Percentiles rank a stretch among this genome's conserved stretches.
Evolutionary conservation across 768 basidiomycete genomes (phyloP).

Genomic region (Mycena filopes): DNA sequence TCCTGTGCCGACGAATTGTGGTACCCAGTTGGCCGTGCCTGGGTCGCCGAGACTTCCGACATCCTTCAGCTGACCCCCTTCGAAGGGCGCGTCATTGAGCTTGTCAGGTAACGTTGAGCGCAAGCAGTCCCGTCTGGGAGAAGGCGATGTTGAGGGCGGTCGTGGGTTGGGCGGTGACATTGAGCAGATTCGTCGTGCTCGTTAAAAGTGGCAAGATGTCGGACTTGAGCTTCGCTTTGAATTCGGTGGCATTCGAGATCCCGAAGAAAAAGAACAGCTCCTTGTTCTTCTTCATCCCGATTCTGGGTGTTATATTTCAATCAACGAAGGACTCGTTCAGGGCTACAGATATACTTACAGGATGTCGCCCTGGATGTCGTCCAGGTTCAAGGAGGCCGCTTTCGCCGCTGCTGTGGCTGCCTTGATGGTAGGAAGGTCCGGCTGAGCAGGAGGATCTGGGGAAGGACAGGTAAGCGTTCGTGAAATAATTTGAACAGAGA

Average conservation of each 20-base stretch:
- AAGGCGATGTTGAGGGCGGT: constrained; percentile 40
- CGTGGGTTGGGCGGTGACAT: constrained; percentile 20
- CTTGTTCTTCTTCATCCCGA: constrained; percentile 38
- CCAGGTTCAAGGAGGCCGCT: constrained; percentile 27
- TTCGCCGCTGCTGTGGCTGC: constrained; percentile 22
- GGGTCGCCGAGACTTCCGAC: constrained; percentile 27
- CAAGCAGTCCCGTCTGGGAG: constrained; percentile 31
- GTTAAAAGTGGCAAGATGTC: constrained; percentile 31
- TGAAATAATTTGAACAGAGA: not conserved
- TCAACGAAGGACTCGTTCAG: not conserved
- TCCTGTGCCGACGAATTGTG: constrained; percentile 22
- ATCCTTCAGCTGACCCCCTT: constrained; percentile 23
- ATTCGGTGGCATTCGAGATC: constrained; percentile 31
- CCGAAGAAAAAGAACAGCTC: constrained; percentile 39
- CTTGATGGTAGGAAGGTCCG: constrained; percentile 16
- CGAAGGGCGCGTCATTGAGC: constrained; percentile 27
- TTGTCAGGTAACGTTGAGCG: constrained; percentile 28
- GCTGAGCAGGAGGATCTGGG: constrained; percentile 19
- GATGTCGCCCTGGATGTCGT: constrained; percentile 37
- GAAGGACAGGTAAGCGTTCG: not conserved
- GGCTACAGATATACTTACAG: constrained; percentile 17
- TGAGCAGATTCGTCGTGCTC: constrained; percentile 27
- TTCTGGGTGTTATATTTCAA: constrained; percentile 11
- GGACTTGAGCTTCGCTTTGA: constrained; percentile 31
- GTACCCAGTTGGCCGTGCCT: constrained; percentile 30